These are phyloP conservation scores for Pichia eremophila DNA, from an alignment of 805 yeast genomes.

Conservation along the genomic window DNA sequence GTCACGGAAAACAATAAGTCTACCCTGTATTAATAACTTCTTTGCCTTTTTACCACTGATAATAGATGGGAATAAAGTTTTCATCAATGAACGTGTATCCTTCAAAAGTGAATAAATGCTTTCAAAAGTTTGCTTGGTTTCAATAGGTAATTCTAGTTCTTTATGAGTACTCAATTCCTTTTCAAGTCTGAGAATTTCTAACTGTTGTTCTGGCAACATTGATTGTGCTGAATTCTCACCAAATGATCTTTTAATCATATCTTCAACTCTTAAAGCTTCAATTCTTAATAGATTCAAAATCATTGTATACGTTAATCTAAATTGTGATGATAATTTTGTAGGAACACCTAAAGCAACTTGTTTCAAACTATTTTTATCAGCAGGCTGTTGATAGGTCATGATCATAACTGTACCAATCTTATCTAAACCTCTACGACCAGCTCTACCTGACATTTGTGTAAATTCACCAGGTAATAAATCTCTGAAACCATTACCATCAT, in stretches of 20 bases:
- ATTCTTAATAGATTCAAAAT: slow-evolving; percentile 82
- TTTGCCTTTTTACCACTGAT: slow-evolving; percentile 39
- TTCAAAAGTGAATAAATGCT: slow-evolving; percentile 29
- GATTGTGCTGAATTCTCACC: slow-evolving; percentile 85
- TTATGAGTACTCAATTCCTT: slow-evolving; percentile 28
- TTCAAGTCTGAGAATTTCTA: slow-evolving; percentile 46
- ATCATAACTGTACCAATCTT: slow-evolving; percentile 88
- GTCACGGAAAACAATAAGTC: slow-evolving; percentile 51
- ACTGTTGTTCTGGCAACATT: slow-evolving; percentile 76
- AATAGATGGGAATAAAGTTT: slow-evolving; percentile 19
- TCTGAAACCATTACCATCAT: slow-evolving; percentile 81
- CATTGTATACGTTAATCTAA: slow-evolving; percentile 92
- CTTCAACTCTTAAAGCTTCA: slow-evolving; percentile 94
- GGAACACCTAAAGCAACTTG: slow-evolving; percentile 83
- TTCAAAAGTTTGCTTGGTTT: slow-evolving; percentile 34
- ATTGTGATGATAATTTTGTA: slow-evolving; percentile 83
- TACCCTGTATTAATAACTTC: slow-evolving; percentile 41
- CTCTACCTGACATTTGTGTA: slow-evolving; percentile 98
- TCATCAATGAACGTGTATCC: not conserved
- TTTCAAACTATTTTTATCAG: slow-evolving; percentile 50
- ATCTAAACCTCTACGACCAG: slow-evolving; percentile 96
- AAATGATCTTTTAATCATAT: slow-evolving; percentile 93
- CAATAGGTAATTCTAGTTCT: slow-evolving; percentile 29
- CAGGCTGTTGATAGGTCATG: slow-evolving; percentile 69
- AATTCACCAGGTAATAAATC: slow-evolving; percentile 90